Evolutionary conservation across 305 asterid genomes (phyloP).

Genomic region (Fraxinus paxiana): DNA sequence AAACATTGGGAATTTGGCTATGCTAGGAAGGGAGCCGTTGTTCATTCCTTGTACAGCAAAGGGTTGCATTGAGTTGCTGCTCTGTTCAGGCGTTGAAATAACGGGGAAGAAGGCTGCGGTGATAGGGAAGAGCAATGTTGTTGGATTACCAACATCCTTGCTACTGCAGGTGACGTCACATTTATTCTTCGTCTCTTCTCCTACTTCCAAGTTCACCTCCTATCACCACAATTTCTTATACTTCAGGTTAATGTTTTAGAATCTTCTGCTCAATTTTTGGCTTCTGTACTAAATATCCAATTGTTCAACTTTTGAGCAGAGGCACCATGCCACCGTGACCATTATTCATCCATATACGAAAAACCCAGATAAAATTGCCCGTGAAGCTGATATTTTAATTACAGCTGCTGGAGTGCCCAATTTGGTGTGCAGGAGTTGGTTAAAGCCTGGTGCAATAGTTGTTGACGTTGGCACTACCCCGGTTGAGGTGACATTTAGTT

Average conservation of each 20-base stretch:
- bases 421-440: conserved; percentile 80
- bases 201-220: background rate
- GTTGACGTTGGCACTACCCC: conserved; percentile 86
- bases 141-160: conserved; percentile 77
- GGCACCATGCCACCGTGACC: conserved; percentile 90
- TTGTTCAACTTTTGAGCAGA: conserved; percentile 38
- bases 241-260: background rate
- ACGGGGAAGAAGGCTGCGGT: conserved; percentile 84
- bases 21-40: conserved; percentile 77
- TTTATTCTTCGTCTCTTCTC: background rate
- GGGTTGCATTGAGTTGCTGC: conserved; percentile 81
- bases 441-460: conserved; percentile 86
- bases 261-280: conserved; percentile 18
- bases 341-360: conserved; percentile 57
- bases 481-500: conserved; percentile 45
- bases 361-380: conserved; percentile 57
- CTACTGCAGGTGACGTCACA: conserved; percentile 61
- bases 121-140: conserved; percentile 91
- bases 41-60: conserved; percentile 90
- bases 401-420: conserved; percentile 89
- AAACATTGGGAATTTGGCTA: conserved; percentile 75
- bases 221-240: background rate
- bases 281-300: background rate
- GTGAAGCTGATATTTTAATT: conserved; percentile 85
- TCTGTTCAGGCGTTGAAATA: conserved; percentile 63